Conservation (phyloP, 2,329 filamentous ascomycete species). For the Xylariaceae sp. region DNA sequence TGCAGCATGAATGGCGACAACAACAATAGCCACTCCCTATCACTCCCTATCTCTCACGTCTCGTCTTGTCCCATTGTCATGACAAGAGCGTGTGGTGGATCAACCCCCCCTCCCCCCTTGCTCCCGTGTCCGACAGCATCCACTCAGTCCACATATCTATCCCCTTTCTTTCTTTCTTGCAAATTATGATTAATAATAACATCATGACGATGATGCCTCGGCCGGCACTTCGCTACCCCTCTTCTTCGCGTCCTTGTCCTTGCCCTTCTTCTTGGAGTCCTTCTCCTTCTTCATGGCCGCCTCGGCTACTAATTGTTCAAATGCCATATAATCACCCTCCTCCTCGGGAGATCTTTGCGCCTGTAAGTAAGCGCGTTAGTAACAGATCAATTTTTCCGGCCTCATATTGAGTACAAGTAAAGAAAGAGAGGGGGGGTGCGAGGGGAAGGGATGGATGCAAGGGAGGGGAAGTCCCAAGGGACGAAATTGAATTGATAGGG, state of each 20-base stretch:
- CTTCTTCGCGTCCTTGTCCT: slow-evolving; percentile 46
- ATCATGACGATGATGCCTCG: slow-evolving; percentile 4
- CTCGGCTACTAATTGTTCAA: slow-evolving; percentile 95
- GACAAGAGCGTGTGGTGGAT: no score
- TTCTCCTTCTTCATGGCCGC: slow-evolving; percentile 93
- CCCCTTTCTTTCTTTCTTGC: neutral
- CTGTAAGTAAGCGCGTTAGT: slow-evolving; percentile 40
- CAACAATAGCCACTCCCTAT: no score
- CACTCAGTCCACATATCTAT: neutral
- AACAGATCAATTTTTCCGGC: neutral
- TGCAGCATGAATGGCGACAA: no score
- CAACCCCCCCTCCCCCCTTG: neutral
- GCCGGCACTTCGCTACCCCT: slow-evolving; percentile 15
- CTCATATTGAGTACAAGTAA: neutral
- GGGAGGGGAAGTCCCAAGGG: no score
- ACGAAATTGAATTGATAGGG: no score
- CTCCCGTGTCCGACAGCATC: neutral
- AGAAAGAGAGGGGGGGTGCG: neutral
- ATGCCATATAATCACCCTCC: slow-evolving; percentile 97
- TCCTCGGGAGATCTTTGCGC: slow-evolving; percentile 87
- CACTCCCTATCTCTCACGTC: no score
- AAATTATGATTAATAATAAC: neutral
- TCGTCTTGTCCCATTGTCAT: no score
- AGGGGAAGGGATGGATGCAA: no score
- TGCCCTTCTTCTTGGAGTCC: slow-evolving; percentile 63